Base-by-base conservation (phyloP, 805 yeast species). In the Kregervanrija fluxuum region DNA sequence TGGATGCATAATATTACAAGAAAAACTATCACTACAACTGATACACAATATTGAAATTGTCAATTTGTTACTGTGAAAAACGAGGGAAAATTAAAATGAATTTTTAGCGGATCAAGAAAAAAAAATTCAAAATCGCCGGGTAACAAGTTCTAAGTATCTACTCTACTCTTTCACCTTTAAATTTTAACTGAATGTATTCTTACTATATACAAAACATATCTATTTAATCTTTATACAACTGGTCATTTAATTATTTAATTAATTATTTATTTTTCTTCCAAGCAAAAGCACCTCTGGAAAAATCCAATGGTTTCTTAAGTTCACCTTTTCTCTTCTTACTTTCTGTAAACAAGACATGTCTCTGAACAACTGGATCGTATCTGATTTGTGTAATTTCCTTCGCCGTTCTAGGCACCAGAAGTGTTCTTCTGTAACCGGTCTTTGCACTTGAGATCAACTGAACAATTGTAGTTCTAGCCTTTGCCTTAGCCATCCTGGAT, bases 341-440 rank as follows among this genome's bases (percentile, higher is more conserved):
- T 63, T 91, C 99, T 30, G 80, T 79, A 70, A 93, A 91, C 48
- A 91, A 70, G 42, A 93, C 96, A 69, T 89, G 96, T 64, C 96
- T 80, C 65, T 85, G 80, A 10, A 87, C 96, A 48, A 81, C 57
- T 2, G 96, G 95, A 60, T 88, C 96, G 59, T 88, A 88, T 55
- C 93, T 77, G 31, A 90, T 82, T 59, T 88, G 93, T 40, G 79
- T 80, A 50, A 91, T 80, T 46, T 78, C 71, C 40, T 86, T 85
- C 3, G 95, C 80, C 43, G 85, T 80, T 69, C 96, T 82, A 41
- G 89, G 93, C 39, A 90, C 77, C 42, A 80, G 71, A 52, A 89
- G 77, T 61, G 89, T 82, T 60, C 95, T 80, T 61, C 80, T 79
- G 65, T 74, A 86, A 1, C 98, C 98, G 1, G 98, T 90, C 54